Evolutionary conservation across 2,329 filamentous ascomycete species (phyloP).

Genomic region (Pseudogymnoascus sp.): DNA sequence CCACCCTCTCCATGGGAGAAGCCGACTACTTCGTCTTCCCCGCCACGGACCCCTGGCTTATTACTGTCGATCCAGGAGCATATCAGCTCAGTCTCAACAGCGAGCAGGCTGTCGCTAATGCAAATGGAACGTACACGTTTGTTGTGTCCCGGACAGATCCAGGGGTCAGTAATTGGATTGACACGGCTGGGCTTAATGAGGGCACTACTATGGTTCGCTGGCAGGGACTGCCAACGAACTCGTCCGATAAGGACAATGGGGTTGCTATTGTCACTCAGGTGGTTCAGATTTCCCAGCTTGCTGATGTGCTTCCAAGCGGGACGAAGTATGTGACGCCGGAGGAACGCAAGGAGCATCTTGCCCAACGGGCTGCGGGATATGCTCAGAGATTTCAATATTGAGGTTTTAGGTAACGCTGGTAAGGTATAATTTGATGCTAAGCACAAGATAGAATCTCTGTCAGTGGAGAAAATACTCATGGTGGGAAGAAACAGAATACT

Average conservation of each 20-base stretch:
- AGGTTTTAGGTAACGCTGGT: not conserved
- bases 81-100: conserved; percentile 1
- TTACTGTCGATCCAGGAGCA: not conserved
- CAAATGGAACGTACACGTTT: not conserved
- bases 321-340: not conserved
- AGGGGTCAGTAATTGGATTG: not conserved
- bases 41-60: not conserved
- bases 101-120: not conserved
- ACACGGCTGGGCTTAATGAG: not conserved
- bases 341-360: not conserved
- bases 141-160: not conserved
- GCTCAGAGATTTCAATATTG: not conserved
- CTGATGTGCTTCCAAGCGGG: not conserved
- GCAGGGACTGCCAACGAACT: not conserved
- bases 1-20: not conserved
- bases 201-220: not conserved
- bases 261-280: not conserved
- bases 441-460: not conserved
- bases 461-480: not conserved
- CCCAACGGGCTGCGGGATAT: not conserved
- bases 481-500: not conserved
- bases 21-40: not conserved
- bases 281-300: not conserved
- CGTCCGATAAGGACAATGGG: not conserved
- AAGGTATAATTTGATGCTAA: not conserved